phyloP scores from a whole-genome alignment of 2,329 filamentous ascomycete species.

The Pseudonectria buxi region DNA sequence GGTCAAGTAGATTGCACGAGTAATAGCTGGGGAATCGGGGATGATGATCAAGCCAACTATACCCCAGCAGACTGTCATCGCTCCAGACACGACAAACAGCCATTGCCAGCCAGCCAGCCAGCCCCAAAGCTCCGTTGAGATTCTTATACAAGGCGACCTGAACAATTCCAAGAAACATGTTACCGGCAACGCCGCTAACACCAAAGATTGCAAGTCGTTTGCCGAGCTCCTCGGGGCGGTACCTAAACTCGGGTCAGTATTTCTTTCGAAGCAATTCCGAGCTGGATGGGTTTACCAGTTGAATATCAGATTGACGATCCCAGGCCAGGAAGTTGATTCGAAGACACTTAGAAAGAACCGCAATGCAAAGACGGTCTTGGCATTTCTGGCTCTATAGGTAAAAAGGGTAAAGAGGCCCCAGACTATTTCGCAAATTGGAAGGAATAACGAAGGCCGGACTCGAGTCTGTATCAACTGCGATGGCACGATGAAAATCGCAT shows the following conservation, averaged over 20 bases:
- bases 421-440: constrained; percentile 14
- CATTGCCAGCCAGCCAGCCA: constrained; percentile 18
- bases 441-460: constrained; percentile 14
- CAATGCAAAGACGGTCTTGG: constrained; percentile 9
- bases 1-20: constrained; percentile 10
- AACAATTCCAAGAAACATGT: constrained; percentile 19
- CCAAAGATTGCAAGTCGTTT: constrained; percentile 18
- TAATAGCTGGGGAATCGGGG: constrained; percentile 16
- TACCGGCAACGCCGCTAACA: constrained; percentile 17
- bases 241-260: constrained; percentile 3
- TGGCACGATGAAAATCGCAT: constrained; percentile 16
- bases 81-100: constrained; percentile 15
- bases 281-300: constrained; percentile 10
- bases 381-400: constrained; percentile 12
- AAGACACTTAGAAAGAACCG: constrained; percentile 18
- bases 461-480: constrained; percentile 17
- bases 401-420: constrained; percentile 16
- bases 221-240: constrained; percentile 13
- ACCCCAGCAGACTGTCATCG: constrained; percentile 17
- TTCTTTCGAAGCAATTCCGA: too few species aligned
- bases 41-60: constrained; percentile 13
- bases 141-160: constrained; percentile 15
- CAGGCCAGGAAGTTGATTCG: constrained; percentile 18
- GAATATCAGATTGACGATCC: constrained; percentile 15
- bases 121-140: constrained; percentile 12